Conservation (phyloP, 768 basidiomycete species). For the Asterophora parasitica region DNA sequence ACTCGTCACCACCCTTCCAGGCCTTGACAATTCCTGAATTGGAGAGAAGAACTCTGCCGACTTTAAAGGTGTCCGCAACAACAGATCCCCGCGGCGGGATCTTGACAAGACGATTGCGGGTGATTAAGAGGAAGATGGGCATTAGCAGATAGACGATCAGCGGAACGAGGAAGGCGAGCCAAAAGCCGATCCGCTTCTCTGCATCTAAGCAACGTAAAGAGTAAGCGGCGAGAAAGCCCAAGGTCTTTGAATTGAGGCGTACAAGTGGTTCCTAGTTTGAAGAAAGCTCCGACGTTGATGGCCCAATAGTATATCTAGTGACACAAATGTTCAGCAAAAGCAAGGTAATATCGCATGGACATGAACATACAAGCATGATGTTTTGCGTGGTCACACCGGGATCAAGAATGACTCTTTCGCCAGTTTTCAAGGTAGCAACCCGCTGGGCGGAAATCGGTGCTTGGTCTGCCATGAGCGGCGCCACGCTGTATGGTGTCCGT, state of each 20-base stretch:
- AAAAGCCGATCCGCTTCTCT: constrained; percentile 20
- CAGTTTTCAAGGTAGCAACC: constrained; percentile 8
- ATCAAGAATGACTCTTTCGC: constrained; percentile 15
- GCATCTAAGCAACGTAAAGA: constrained; percentile 6
- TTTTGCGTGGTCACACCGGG: constrained; percentile 17
- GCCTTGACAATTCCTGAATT: constrained; percentile 13
- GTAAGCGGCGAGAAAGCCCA: background rate
- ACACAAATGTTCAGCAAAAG: background rate
- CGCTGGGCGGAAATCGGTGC: constrained; percentile 10
- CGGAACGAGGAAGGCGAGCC: constrained; percentile 22
- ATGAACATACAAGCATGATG: constrained; percentile 11
- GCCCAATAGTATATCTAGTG: constrained; percentile 15
- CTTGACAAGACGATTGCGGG: constrained; percentile 22
- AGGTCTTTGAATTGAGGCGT: background rate
- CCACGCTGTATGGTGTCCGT: constrained; percentile 5
- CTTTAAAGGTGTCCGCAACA: constrained; percentile 23
- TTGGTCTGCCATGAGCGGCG: constrained; percentile 17
- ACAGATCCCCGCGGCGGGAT: constrained; percentile 32
- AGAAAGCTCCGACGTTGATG: constrained; percentile 15
- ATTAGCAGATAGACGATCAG: constrained; percentile 25
- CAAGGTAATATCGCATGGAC: background rate
- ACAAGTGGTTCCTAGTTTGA: constrained; percentile 15
- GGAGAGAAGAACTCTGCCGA: constrained; percentile 14
- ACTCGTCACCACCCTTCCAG: constrained; percentile 22
- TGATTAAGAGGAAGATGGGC: constrained; percentile 27